phyloP scores from a whole-genome alignment of 2,329 filamentous ascomycete genomes.

The Trichoderma asperellum region DNA sequence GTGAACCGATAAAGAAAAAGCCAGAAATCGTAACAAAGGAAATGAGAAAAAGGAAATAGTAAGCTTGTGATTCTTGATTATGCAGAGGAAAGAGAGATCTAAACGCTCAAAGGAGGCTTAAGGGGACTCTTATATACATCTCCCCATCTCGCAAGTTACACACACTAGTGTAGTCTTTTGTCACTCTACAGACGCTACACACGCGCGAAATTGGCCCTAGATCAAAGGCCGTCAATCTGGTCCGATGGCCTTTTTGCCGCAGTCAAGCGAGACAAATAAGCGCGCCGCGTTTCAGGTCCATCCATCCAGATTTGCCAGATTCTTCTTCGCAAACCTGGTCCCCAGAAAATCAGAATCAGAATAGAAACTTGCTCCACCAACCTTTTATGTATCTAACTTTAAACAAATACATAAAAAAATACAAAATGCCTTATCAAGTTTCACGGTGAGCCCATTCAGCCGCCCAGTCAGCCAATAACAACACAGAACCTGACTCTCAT shows the following conservation, averaged over 20 bases:
- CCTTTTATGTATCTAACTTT: too few relatives aligned
- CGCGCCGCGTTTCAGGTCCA: conserved; percentile 7
- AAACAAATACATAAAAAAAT: not conserved
- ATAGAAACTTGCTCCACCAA: not conserved
- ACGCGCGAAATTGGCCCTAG: not conserved
- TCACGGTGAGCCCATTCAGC: not conserved
- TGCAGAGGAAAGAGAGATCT: not conserved
- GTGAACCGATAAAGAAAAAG: not conserved
- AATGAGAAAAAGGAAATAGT: conserved; percentile 24
- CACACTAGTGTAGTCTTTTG: not conserved
- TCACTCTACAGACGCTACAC: not conserved
- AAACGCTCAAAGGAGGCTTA: not conserved
- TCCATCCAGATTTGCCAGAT: not conserved
- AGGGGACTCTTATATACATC: conserved; percentile 13
- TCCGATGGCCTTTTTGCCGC: not conserved
- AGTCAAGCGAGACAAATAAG: conserved; percentile 6
- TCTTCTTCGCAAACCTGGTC: not conserved
- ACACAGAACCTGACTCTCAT: not conserved
- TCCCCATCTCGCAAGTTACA: not conserved
- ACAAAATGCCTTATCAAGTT: not conserved
- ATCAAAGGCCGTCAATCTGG: not conserved
- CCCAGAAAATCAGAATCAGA: not conserved
- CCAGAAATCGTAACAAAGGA: conserved; percentile 11
- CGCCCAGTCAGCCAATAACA: not conserved
- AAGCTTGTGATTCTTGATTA: not conserved